Evolutionary conservation across 176 grass and related monocot species (phyloP), one percentile per base, ranked within the genome.

Genomic region (Aegilops sharonensis): DNA sequence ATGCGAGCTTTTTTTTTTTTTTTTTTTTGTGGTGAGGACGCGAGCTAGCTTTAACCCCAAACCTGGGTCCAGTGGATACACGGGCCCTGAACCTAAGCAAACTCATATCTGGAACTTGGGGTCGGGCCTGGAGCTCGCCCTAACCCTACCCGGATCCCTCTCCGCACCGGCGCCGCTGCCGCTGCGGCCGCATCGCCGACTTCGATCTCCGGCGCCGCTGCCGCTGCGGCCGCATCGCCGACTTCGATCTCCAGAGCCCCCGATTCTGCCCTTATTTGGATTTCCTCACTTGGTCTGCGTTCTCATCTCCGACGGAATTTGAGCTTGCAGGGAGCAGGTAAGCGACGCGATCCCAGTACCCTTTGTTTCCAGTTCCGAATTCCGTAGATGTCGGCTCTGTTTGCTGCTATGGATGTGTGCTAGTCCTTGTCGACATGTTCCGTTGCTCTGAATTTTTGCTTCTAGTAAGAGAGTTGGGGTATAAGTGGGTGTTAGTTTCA

Each of bases 141-240:
- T 35, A 88, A 70, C 72, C 64, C 80, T 88, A 45, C 86, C 35
- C 64, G 11, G 31, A 78, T 14, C 27, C 42, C 72, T 14, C 60
- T 27, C 36, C 21, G 47, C 61, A 40, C 32, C 79, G 37, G 61
- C 7, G 68, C 57, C 12, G 40, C 43, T 43, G 42, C 39, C 39
- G 39, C 42, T 43, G 42, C 42, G 10, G 42, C 42, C 42, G 40
- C 40, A 42, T 11, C 40, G 9, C 40, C 40, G 40, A 42, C 40
- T 10, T 42, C 40, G 0, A 42, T 42, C 40, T 42, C 40, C 40
- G 40, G 40, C 40, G 40, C 40, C 9, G 40, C 40, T 42, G n/a
- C 40, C 31, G 17, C 15, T 15, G n/a, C 67, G 12, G 11, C 42
- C 27, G 75, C 18, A 59, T 29, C 15, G 14, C 34, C 21, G 11